These are phyloP conservation scores for Candida succiphila DNA, from an alignment of 805 yeast species.

Conservation along the genomic window DNA sequence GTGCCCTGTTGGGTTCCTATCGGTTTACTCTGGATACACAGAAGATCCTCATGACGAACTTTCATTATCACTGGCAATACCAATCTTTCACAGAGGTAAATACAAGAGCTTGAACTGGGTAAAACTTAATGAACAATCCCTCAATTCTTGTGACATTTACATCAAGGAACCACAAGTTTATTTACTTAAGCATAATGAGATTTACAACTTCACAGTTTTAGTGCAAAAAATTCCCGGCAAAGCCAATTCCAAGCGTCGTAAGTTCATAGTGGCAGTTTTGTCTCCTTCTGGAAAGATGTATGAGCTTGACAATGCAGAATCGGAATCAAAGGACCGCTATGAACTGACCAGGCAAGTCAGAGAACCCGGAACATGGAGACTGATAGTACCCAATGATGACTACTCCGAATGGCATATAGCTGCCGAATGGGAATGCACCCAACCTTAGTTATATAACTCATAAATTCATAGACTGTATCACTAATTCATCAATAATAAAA, in stretches of 20 bases:
- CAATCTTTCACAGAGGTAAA: constrained; percentile 63
- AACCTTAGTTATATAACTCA: no score
- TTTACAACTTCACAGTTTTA: constrained; percentile 54
- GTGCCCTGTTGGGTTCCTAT: constrained; percentile 60
- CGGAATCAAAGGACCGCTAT: constrained; percentile 30
- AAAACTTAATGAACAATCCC: constrained; percentile 61
- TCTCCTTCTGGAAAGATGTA: constrained; percentile 78
- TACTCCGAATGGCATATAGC: constrained; percentile 79
- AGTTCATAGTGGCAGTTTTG: constrained; percentile 51
- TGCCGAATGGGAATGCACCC: constrained; percentile 83
- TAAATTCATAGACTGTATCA: no score
- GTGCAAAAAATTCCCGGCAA: constrained; percentile 45
- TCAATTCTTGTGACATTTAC: constrained; percentile 60
- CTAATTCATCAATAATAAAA: no score
- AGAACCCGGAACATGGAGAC: constrained; percentile 79
- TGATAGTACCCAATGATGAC: constrained; percentile 67
- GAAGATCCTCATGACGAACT: constrained; percentile 34
- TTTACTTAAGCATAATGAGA: constrained; percentile 42
- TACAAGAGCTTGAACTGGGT: constrained; percentile 52
- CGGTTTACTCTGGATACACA: constrained; percentile 48
- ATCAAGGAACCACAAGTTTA: constrained; percentile 77
- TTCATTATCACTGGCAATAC: constrained; percentile 67
- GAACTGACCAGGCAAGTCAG: constrained; percentile 48
- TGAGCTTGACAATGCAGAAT: constrained; percentile 37
- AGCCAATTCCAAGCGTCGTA: constrained; percentile 11